Percentiles rank a stretch among this genome's conserved stretches.
These are phyloP conservation scores for Ulota crispa DNA, from an alignment of 225 moss, liverwort and hornwort genomes.

Conservation along the genomic window DNA sequence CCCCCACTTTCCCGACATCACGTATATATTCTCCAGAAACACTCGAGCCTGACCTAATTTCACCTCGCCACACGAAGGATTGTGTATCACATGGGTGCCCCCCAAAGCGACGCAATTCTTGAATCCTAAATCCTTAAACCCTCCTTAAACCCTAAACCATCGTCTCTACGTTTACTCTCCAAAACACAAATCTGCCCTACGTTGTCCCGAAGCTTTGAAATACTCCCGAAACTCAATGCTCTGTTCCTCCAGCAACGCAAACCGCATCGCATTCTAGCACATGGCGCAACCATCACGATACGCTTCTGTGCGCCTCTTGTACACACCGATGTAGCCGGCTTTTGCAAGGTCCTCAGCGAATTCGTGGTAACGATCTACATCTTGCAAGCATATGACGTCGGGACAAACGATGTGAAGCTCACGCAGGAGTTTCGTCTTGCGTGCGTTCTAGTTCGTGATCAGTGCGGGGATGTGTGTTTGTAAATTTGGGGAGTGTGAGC, in stretches of 20 bases:
- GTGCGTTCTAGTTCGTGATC: neutral
- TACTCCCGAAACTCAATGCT: neutral
- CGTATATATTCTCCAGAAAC: slow-evolving; percentile 48
- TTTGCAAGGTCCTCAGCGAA: neutral
- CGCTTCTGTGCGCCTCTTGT: neutral
- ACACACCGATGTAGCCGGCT: neutral
- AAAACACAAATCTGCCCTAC: neutral
- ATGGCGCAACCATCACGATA: neutral
- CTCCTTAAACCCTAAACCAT: neutral
- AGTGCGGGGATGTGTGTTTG: neutral
- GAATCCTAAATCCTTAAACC: neutral
- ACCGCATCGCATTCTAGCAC: neutral
- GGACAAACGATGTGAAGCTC: neutral
- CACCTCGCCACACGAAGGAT: slow-evolving; percentile 4
- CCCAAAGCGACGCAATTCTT: neutral
- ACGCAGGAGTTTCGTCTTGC: neutral
- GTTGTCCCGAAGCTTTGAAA: slow-evolving; percentile 7
- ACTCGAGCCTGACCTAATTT: slow-evolving; percentile 49
- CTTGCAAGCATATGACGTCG: slow-evolving; percentile 6
- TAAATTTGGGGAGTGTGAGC: neutral
- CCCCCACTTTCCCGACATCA: slow-evolving; percentile 52
- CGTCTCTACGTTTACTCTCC: neutral
- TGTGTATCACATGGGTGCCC: neutral
- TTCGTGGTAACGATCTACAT: neutral
- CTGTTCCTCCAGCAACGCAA: neutral